Percentiles rank a stretch among this genome's conserved stretches.
Conservation (phyloP, 805 yeast species). For the Yamadazyma nakazawae region DNA sequence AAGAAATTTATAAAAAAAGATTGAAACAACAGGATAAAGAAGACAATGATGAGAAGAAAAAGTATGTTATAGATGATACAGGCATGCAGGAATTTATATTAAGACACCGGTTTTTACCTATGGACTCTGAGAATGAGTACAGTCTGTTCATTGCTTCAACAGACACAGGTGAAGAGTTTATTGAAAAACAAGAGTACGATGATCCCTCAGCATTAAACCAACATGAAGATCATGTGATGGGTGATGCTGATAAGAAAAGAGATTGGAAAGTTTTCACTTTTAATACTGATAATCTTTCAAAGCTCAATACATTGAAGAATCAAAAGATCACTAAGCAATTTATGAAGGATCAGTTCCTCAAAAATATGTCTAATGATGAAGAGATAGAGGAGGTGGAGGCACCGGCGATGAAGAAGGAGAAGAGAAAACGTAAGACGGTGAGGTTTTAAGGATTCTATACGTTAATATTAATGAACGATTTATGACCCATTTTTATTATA, state of each 20-base stretch:
- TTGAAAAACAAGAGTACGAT: constrained; percentile 1
- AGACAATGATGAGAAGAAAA: constrained; percentile 14
- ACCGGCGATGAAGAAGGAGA: constrained; percentile 1
- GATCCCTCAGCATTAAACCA: constrained; percentile 12
- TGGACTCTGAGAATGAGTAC: constrained; percentile 31
- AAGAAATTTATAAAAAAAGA: constrained; percentile 55
- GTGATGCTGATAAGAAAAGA: constrained; percentile 8
- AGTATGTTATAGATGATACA: constrained; percentile 53
- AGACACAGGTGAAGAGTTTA: not conserved
- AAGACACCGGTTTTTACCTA: constrained; percentile 44
- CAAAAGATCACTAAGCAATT: constrained; percentile 19
- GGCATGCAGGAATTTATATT: constrained; percentile 57
- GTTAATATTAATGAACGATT: not conserved
- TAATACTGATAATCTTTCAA: constrained; percentile 27
- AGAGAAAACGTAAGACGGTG: constrained; percentile 16
- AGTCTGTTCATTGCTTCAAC: constrained; percentile 31
- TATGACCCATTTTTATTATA: not conserved
- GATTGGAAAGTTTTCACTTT: constrained; percentile 30
- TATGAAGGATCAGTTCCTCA: constrained; percentile 19
- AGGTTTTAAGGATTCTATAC: constrained; percentile 13
- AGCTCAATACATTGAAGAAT: constrained; percentile 21
- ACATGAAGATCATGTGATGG: constrained; percentile 10
- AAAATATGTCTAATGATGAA: constrained; percentile 12
- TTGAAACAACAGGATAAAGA: constrained; percentile 13
- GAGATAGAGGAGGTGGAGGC: constrained; percentile 8